phyloP scores from a whole-genome alignment of 2,329 filamentous ascomycete genomes.

The Ceratocystis huliohia region DNA sequence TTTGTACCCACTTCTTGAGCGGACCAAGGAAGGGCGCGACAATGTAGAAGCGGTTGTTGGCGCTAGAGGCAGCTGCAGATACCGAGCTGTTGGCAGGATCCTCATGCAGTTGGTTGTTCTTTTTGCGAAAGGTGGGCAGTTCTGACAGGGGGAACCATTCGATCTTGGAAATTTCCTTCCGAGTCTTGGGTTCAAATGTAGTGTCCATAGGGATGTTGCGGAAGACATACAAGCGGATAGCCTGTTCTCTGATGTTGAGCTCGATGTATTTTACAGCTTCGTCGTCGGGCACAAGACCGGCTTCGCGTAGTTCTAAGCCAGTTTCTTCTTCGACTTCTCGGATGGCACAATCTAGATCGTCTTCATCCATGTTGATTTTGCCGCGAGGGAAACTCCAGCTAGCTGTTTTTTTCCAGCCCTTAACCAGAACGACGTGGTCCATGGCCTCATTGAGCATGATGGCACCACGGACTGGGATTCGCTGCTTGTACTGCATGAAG shows the following conservation, averaged over 20 bases:
- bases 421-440: constrained; percentile 86
- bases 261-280: constrained; percentile 72
- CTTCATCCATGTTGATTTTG: constrained; percentile 96
- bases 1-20: constrained; percentile 80
- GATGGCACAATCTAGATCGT: constrained; percentile 83
- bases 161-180: constrained; percentile 97
- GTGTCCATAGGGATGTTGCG: constrained; percentile 78
- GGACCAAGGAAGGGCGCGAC: constrained; percentile 82
- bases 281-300: constrained; percentile 62
- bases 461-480: constrained; percentile 84
- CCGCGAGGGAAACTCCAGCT: constrained; percentile 95
- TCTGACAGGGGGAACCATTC: constrained; percentile 87
- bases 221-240: constrained; percentile 86
- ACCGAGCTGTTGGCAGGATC: constrained; percentile 23
- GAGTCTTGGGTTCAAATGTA: constrained; percentile 73
- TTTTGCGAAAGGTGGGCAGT: constrained; percentile 69
- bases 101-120: constrained; percentile 30
- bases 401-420: constrained; percentile 93
- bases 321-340: constrained; percentile 96
- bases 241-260: constrained; percentile 80
- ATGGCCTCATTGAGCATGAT: constrained; percentile 89
- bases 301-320: constrained; percentile 65
- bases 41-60: constrained; percentile 92
- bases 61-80: constrained; percentile 29
- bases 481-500: constrained; percentile 87